Conservation (phyloP, 1,284 basidiomycete species). For the Tilletia walkeri region DNA sequence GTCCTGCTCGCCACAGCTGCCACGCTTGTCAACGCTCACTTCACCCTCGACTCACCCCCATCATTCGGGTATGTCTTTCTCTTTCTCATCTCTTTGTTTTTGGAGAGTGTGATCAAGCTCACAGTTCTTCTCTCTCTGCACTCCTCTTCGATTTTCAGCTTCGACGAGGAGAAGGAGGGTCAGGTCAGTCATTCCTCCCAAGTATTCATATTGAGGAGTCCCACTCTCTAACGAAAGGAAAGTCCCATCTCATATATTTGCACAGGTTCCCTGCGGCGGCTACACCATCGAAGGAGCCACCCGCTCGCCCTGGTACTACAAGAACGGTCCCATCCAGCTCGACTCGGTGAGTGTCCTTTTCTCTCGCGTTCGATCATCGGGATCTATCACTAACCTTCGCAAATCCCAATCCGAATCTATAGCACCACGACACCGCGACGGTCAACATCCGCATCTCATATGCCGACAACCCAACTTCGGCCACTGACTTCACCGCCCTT, state of each 20-base stretch:
- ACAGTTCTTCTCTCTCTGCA: background rate
- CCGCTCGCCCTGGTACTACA: slow-evolving; percentile 30
- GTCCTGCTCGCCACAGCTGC: slow-evolving; percentile 14
- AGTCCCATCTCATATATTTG: too few species aligned
- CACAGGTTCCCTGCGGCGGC: slow-evolving; percentile 33
- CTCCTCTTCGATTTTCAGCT: too few species aligned
- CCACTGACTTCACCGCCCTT: slow-evolving; percentile 19
- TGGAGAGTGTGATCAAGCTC: background rate
- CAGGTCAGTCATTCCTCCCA: too few species aligned
- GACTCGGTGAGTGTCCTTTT: slow-evolving; percentile 18
- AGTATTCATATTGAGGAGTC: background rate
- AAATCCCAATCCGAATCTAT: background rate
- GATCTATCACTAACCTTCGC: background rate
- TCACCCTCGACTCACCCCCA: slow-evolving; percentile 12
- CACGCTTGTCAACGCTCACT: background rate
- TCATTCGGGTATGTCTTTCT: slow-evolving; percentile 1
- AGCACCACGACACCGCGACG: slow-evolving; percentile 31
- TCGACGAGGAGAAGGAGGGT: too few species aligned
- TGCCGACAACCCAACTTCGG: slow-evolving; percentile 1
- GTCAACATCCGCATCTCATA: slow-evolving; percentile 38
- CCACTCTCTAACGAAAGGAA: background rate
- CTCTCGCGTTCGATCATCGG: too few species aligned
- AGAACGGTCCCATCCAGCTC: slow-evolving; percentile 29
- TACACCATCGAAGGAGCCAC: slow-evolving; percentile 25
- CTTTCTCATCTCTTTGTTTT: background rate